Base-by-base conservation (phyloP, 2,329 filamentous ascomycete species). In the Claviceps sp. region DNA sequence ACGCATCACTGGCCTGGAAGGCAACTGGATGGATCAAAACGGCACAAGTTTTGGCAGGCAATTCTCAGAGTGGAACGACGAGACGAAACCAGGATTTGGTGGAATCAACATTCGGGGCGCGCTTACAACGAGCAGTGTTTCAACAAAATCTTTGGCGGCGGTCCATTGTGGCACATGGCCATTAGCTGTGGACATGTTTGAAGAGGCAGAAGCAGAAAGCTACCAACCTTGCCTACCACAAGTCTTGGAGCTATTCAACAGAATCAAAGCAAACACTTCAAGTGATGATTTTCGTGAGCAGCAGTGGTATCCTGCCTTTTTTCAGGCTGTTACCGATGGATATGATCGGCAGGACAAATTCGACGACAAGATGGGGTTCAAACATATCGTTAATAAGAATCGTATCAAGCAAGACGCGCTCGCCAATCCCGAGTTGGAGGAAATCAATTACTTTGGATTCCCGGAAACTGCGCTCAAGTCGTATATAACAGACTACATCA, bases 171-270 rank as follows among this genome's bases (percentile, higher is more conserved):
- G 71, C 6, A 57, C 72, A 11, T 64, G 61, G 0, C 70, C 71
- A 1, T 54, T 73, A 7, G 63, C 69, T 1, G 66, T 63, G 1
- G 70, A 73, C 46, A 56, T 54, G 54, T 56, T 69, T 68, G 51
- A 72, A 70, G 71, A 73, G 50, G 65, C 65, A 46, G 58, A 65
- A n/a, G 60, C 69, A 14, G 67, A 72, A 45, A 61, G 71, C 34
- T 73, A 73, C 56, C 71, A 73, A 44, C 71, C 71, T 0, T 73
- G 71, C 47, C 53, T 73, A 47, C 68, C 71, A 1, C 69, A 67
- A 1, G 53, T 66, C 16, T 52, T 67, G 1, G 58, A 67, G 11
- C 59, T 62, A 10, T 52, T 68, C 54, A 67, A 65, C 43, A 39
- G 46, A 4, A 55, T 64, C 6, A 56, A 56, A 48, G 38, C 48